Evolutionary conservation across 2,329 filamentous ascomycete species (phyloP), one percentile per base, ranked within the genome.

Genomic region (Emericellopsis cladophorae): DNA sequence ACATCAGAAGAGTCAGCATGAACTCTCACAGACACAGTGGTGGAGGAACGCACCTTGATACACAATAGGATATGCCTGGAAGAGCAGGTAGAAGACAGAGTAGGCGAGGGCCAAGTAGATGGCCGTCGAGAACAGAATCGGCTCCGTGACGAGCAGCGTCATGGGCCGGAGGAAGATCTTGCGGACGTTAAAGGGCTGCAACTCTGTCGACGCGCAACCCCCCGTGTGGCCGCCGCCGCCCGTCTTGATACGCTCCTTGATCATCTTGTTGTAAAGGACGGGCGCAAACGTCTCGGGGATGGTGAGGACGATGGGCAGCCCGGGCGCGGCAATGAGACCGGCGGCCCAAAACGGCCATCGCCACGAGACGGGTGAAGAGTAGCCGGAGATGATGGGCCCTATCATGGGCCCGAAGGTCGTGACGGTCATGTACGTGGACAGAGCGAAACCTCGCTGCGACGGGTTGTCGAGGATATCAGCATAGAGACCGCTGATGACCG

Each of bases 311-410:
- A 59, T 41, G 14, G 57, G 57, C 29, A 59, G 35, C 1, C 57
- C 52, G 7, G 48, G 45, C 2, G 39, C 45, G 0, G 56, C 54
- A 9, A 59, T 52, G 31, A 56, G 46, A 10, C 53, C 52, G 1
- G 62, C 46, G 16, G 67, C 58, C 57, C 62, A 66, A 26, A 66
- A 57, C 1, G 62, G 53, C 43, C 65, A 66, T 18, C 59, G 54
- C 47, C 64, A 62, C 16, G 56, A 62, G n/a, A 54, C 58, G 39
- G 65, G 59, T 4, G 71, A 59, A 0, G 70, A 49, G 48, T 72
- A 73, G 0, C 69, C 70, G 12, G 68, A 70, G 16, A 72, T 61
- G 11, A 74, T 63, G 2, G 70, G 70, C 0, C 70, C 71, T 1
- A 74, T 51, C 1, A 72, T 62, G 5, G 56, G 56, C 0, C 54